These are phyloP conservation scores for Cyclocybe aegerita DNA, from an alignment of 768 basidiomycete species.

Conservation along the genomic window DNA sequence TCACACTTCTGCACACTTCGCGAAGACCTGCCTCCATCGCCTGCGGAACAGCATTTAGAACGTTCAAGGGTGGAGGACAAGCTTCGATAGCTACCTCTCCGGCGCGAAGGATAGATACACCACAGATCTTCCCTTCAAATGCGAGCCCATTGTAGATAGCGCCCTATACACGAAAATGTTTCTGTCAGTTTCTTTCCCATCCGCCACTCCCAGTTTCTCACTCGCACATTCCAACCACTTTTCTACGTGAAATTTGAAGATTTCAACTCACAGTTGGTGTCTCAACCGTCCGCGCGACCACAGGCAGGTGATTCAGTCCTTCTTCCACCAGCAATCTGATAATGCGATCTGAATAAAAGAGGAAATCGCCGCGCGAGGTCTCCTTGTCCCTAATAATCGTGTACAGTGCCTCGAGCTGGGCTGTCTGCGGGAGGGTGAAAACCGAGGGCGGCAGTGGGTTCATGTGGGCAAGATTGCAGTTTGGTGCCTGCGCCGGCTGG, in stretches of 20 bases:
- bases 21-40: constrained; percentile 98
- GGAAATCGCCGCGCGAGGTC: constrained; percentile 89
- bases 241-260: too few relatives aligned
- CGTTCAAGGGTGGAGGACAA: constrained; percentile 2
- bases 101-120: constrained; percentile 91
- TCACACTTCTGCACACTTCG: constrained; percentile 90
- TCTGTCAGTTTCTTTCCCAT: neutral
- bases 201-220: too few relatives aligned
- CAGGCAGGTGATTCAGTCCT: constrained; percentile 85
- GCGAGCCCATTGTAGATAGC: constrained; percentile 86
- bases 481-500: constrained; percentile 29
- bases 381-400: constrained; percentile 92
- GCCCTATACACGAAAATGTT: constrained; percentile 43
- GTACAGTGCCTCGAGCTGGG: constrained; percentile 92
- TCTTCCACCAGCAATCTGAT: constrained; percentile 81
- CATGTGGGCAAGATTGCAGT: constrained; percentile 36
- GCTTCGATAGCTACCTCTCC: constrained; percentile 66
- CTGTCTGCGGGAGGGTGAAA: constrained; percentile 85
- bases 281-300: constrained; percentile 69
- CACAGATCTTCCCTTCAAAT: constrained; percentile 96
- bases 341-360: constrained; percentile 94
- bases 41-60: constrained; percentile 32
- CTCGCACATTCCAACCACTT: too few relatives aligned
- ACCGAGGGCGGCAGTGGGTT: constrained; percentile 72
- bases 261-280: constrained; percentile 71